Conservation (phyloP, 495 filamentous ascomycete species). For the Neurospora africana region DNA sequence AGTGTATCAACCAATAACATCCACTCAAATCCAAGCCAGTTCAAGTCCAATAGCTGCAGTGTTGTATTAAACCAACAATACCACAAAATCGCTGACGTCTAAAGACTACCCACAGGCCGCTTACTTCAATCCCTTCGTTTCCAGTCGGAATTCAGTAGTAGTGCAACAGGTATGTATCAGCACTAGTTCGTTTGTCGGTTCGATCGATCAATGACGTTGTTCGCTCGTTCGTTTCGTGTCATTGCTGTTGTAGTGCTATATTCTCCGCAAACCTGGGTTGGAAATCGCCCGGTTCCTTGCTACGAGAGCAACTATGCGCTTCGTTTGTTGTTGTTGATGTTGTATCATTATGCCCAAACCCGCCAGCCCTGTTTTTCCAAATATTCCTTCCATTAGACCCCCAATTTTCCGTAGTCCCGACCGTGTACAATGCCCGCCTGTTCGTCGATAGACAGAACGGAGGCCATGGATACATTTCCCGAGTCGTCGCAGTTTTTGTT, state of each 20-base stretch:
- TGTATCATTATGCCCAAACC: not conserved
- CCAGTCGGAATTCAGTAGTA: not conserved
- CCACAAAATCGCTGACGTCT: not conserved
- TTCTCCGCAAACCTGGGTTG: no score
- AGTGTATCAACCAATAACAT: not conserved
- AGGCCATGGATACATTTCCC: not conserved
- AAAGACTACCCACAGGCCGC: not conserved
- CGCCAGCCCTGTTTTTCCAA: not conserved
- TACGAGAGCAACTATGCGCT: not conserved
- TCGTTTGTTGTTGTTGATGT: not conserved
- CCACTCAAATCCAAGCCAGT: not conserved
- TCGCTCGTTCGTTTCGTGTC: not conserved
- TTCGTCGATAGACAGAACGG: not conserved
- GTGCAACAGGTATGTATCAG: not conserved
- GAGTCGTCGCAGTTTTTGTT: not conserved
- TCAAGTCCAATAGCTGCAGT: not conserved
- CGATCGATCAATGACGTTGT: not conserved
- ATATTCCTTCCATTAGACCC: not conserved
- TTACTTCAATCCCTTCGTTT: not conserved
- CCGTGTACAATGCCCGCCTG: not conserved
- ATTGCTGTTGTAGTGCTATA: not conserved
- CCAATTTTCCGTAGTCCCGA: not conserved
- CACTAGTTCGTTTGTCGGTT: not conserved
- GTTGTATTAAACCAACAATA: not conserved
- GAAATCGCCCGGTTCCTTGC: no score